Evolutionary conservation across 1,284 basidiomycete genomes (phyloP).

Genomic region (Fistulina hepatica): DNA sequence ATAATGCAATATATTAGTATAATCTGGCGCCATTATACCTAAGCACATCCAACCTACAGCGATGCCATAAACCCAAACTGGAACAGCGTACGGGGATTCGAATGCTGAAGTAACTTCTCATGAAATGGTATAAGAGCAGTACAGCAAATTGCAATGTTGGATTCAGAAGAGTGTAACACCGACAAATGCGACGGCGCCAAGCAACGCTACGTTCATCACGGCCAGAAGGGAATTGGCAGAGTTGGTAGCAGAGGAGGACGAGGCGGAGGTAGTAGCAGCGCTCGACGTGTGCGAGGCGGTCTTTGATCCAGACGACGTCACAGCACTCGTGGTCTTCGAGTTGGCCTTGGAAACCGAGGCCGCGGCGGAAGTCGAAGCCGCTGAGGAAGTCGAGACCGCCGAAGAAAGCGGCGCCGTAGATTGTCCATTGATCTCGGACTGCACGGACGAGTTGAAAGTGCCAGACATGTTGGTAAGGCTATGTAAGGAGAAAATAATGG

Average conservation of each 20-base stretch:
- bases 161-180: too few species aligned
- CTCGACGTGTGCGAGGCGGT: conserved; percentile 16
- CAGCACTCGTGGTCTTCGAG: conserved; percentile 16
- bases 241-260: conserved; percentile 17
- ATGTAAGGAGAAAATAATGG: conserved; percentile 5
- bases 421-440: conserved; percentile 47
- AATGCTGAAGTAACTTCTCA: too few species aligned
- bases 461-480: conserved; percentile 59
- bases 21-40: too few species aligned
- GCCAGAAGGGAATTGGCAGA: too few species aligned
- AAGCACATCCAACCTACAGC: too few species aligned
- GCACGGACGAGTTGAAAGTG: conserved; percentile 40
- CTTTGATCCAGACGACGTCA: conserved; percentile 14
- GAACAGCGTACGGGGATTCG: too few species aligned
- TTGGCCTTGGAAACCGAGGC: conserved; percentile 16
- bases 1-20: too few species aligned
- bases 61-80: too few species aligned
- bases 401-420: conserved; percentile 40
- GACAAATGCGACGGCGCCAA: too few species aligned
- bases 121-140: too few species aligned
- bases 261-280: conserved; percentile 20
- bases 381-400: conserved; percentile 14
- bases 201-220: too few species aligned
- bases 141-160: too few species aligned
- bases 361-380: conserved; percentile 12